phyloP scores from a whole-genome alignment of 352 stramenopile species.

The Globisporangium middletonii region DNA sequence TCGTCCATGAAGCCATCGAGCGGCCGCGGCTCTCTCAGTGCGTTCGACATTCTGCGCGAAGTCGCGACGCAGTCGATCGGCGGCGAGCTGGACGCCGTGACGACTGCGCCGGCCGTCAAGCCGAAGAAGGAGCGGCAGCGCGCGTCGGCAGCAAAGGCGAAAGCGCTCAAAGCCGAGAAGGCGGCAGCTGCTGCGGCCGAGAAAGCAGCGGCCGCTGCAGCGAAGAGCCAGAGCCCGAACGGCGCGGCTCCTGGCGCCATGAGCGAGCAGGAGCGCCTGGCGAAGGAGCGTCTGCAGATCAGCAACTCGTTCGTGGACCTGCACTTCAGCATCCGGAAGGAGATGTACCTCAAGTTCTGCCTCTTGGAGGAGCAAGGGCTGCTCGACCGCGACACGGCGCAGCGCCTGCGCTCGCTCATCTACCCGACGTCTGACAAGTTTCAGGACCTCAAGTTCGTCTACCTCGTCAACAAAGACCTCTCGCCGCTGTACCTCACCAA shows the following conservation, averaged over 20 bases:
- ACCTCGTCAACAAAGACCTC: constrained; percentile 83
- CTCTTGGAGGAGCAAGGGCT: constrained; percentile 68
- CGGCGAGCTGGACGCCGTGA: constrained; percentile 32
- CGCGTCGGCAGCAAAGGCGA: constrained; percentile 1
- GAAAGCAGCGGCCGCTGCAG: constrained; percentile 12
- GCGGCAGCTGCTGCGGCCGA: neutral
- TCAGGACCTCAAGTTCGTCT: constrained; percentile 86
- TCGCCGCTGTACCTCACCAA: constrained; percentile 70
- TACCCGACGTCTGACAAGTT: constrained; percentile 80
- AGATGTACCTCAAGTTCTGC: constrained; percentile 85
- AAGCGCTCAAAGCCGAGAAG: constrained; percentile 7
- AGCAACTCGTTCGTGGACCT: constrained; percentile 72
- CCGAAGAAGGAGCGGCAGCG: constrained; percentile 8
- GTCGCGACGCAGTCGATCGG: constrained; percentile 69
- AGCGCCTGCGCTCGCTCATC: constrained; percentile 69
- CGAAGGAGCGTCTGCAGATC: constrained; percentile 53
- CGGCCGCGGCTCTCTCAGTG: constrained; percentile 37
- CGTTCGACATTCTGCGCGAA: constrained; percentile 79
- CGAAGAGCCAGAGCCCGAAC: constrained; percentile 16
- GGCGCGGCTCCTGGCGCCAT: constrained; percentile 5
- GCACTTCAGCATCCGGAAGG: constrained; percentile 82
- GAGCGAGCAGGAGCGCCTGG: neutral
- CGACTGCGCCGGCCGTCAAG: constrained; percentile 8
- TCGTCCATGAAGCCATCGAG: constrained; percentile 2
- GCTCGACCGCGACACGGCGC: constrained; percentile 58